Base-by-base conservation (phyloP, 495 filamentous ascomycete species). In the Apodospora peruviana region DNA sequence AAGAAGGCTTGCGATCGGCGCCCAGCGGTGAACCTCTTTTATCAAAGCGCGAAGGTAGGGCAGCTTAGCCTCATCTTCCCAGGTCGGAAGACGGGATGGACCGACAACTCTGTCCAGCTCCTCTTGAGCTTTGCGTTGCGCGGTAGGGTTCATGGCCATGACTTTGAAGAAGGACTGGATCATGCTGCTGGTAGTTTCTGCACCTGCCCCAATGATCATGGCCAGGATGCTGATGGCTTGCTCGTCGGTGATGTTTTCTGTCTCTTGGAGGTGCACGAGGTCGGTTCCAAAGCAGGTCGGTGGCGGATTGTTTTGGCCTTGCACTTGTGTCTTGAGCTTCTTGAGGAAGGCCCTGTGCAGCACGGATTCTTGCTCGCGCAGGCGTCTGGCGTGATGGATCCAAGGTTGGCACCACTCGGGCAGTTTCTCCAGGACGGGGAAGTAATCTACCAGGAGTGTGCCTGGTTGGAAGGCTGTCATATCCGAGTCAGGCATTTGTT, bases 31-130 rank as follows among this genome's bases (percentile, higher is more conserved):
- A 14, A 61, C 65, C 52, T 80, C 76, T 52, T 78, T 77, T 35
- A 74, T 67, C 9, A 72, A 60, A 4, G 55, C 64, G 40, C 25
- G 36, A 11, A 73, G 65, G 49, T 79, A 82, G 2, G 73, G 76
- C 14, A 81, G 53, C 21, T 66, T 58, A 11, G 48, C 40, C 32
- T 67, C 56, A 54, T 81, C 75, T 5, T 61, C 60, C 50, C 75
- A 75, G 40, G 48, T 62, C 1, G 78, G 78, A 14, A 68, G 51
- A 0, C 75, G 60, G 32, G 66, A 65, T 22, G 21, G 32, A 5
- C 57, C 54, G 11, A 56, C 52, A 2, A 81, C 73, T 11, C 59
- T 51, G 55, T 83, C 79, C 3, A 83, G 48, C 53, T 81, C 76
- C 35, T 62, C 66, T 50, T 81, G 78, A 7, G 73, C 75, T 37